phyloP scores from a whole-genome alignment of 108 stramenopile genomes.

The Ochromonas danica region DNA sequence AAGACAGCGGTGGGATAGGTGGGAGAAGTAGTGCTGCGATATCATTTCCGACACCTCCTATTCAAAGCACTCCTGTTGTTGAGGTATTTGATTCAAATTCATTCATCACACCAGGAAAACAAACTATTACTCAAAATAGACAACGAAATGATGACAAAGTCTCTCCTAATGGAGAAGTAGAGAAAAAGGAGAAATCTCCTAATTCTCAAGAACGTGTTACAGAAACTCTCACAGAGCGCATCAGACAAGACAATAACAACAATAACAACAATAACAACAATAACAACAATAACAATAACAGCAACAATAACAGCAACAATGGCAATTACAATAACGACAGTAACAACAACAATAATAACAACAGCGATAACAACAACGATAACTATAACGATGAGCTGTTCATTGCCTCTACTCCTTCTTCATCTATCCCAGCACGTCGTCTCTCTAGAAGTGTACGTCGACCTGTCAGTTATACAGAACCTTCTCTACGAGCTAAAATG shows the following conservation, averaged over 20 bases:
- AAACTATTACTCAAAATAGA: too few species aligned
- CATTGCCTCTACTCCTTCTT: neutral
- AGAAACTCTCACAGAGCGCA: neutral
- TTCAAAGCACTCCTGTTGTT: neutral
- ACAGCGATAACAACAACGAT: neutral
- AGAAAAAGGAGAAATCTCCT: neutral
- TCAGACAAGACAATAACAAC: too few species aligned
- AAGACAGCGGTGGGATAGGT: too few species aligned
- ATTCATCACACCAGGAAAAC: neutral
- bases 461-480: constrained; percentile 5
- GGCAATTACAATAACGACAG: too few species aligned
- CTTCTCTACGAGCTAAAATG: neutral
- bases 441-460: neutral
- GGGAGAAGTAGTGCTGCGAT: neutral
- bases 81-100: neutral
- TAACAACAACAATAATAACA: neutral
- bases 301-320: too few species aligned
- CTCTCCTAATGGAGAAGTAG: neutral
- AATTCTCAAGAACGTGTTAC: neutral
- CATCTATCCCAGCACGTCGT: neutral
- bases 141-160: neutral
- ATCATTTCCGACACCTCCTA: neutral
- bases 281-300: too few species aligned
- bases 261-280: too few species aligned
- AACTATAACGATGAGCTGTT: neutral